phyloP scores from a whole-genome alignment of 2,329 filamentous ascomycete genomes.

The Aschersonia sp. region DNA sequence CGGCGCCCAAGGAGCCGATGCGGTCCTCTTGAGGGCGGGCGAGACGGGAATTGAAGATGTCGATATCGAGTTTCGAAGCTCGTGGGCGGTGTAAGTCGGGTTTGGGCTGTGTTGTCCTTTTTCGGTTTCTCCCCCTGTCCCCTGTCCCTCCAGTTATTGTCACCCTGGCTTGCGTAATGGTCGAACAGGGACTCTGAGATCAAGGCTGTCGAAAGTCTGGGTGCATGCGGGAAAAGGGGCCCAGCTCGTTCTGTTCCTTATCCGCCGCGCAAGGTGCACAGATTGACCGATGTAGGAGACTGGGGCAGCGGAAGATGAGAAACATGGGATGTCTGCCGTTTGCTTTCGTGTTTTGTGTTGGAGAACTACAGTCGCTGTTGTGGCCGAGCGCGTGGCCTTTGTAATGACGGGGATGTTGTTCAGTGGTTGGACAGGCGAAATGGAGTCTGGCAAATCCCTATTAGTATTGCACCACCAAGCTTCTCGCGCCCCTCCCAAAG shows the following conservation, averaged over 20 bases:
- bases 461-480: too few relatives aligned
- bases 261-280: too few relatives aligned
- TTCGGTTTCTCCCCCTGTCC: not conserved
- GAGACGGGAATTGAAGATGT: not conserved
- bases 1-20: constrained; percentile 9
- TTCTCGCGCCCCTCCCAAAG: not conserved
- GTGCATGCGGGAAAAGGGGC: too few relatives aligned
- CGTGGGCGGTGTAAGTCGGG: not conserved
- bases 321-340: not conserved
- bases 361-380: too few relatives aligned
- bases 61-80: not conserved
- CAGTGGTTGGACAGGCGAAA: too few relatives aligned
- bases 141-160: not conserved
- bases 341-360: not conserved
- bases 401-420: not conserved
- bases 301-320: too few relatives aligned
- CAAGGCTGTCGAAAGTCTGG: not conserved
- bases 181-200: not conserved
- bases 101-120: not conserved
- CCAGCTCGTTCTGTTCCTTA: too few relatives aligned
- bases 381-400: not conserved
- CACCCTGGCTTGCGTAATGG: not conserved
- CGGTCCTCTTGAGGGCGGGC: not conserved
- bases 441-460: too few relatives aligned
- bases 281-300: too few relatives aligned